Evolutionary conservation across 768 basidiomycete species (phyloP), one percentile per base, ranked within the genome.

Genomic region (Mrakia blollopis): DNA sequence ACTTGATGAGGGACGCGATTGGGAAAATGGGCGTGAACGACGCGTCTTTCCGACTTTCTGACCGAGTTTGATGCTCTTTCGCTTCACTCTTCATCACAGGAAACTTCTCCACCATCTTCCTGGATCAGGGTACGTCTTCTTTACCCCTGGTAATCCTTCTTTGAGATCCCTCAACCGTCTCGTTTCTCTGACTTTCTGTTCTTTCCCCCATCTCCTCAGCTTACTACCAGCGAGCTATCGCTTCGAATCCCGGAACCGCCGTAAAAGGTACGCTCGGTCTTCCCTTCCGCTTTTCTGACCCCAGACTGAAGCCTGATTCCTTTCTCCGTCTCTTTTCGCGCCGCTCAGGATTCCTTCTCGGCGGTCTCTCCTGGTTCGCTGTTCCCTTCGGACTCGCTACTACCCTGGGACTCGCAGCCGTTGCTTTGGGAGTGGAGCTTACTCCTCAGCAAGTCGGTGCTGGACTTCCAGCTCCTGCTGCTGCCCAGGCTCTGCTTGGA

Each of bases 321-420:
- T n/a, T n/a, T n/a, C n/a, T n/a, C n/a, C n/a, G n/a, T n/a, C n/a
- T n/a, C n/a, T n/a, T n/a, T n/a, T n/a, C n/a, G n/a, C n/a, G n/a
- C n/a, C n/a, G n/a, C n/a, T n/a, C n/a, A 83, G 94, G 92, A 0
- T 98, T 93, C 84, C 85, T 95, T 5, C 86, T 94, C 11, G 95
- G 94, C 62, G 94, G 94, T 4, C 82, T 94, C 11, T 91, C 92
- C 1, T 97, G 95, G 94, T 93, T 95, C 81, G 44, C 44, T 7
- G 44, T 94, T 77, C 93, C 93, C 0, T 92, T 94, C 82, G 82
- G 81, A 10, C 89, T 98, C 80, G 91, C 94, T 0, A 94, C 92
- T 0, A 92, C 91, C 1, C 88, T 97, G 57, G 95, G 95, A 13
- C 87, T 98, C 2, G 88, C 92, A 21, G 94, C 92, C 6, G 91